These are phyloP conservation scores for Pichia sp. DNA, from an alignment of 1,139 yeast genomes.

Conservation along the genomic window DNA sequence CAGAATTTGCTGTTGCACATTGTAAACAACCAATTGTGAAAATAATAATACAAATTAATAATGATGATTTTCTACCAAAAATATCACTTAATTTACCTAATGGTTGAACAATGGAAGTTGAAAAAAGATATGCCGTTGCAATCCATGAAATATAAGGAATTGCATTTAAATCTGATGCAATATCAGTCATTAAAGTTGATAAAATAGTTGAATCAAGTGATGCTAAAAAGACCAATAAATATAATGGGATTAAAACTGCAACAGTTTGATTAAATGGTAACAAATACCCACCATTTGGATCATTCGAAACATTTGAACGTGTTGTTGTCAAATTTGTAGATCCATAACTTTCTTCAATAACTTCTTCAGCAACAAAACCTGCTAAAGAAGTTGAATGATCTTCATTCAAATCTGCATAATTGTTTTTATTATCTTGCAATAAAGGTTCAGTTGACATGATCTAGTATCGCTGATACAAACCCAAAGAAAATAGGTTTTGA, in stretches of 20 bases:
- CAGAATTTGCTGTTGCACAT: slow-evolving; percentile 41
- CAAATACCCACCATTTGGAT: slow-evolving; percentile 21
- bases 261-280: slow-evolving; percentile 26
- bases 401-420: slow-evolving; percentile 13
- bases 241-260: slow-evolving; percentile 25
- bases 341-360: slow-evolving; percentile 27
- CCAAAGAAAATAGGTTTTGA: no score
- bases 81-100: slow-evolving; percentile 82
- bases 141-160: slow-evolving; percentile 51
- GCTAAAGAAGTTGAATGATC: slow-evolving; percentile 38
- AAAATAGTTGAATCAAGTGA: slow-evolving; percentile 62
- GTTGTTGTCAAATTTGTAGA: neutral
- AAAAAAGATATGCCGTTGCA: slow-evolving; percentile 54
- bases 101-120: slow-evolving; percentile 66
- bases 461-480: no score
- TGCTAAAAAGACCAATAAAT: slow-evolving; percentile 39
- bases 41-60: slow-evolving; percentile 41
- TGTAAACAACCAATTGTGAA: slow-evolving; percentile 52
- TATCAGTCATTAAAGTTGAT: slow-evolving; percentile 55
- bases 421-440: slow-evolving; percentile 8
- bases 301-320: neutral
- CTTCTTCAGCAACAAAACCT: slow-evolving; percentile 44
- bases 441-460: slow-evolving; percentile 1
- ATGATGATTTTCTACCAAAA: slow-evolving; percentile 62
- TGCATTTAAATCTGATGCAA: slow-evolving; percentile 55